Conservation (phyloP, 108 stramenopile species). For the Skeletonema costatum region DNA sequence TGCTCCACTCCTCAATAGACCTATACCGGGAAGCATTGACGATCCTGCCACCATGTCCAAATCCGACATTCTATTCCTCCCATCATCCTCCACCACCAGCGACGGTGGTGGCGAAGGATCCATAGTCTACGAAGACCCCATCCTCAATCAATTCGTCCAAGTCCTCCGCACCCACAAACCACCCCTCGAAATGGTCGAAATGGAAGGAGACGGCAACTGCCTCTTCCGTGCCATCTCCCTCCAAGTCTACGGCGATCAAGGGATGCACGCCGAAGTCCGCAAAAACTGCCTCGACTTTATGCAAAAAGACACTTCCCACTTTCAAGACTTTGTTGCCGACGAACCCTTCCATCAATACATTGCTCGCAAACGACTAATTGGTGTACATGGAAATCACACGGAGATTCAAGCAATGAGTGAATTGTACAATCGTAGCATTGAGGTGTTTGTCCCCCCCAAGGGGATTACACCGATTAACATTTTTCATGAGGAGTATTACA, state of each 20-base stretch:
- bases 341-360: constrained; percentile 81
- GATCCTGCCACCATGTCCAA: constrained; percentile 20
- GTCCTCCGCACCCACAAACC: constrained; percentile 24
- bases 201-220: constrained; percentile 97
- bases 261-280: constrained; percentile 85
- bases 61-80: background rate
- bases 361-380: constrained; percentile 72
- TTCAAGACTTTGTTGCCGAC: constrained; percentile 81
- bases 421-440: constrained; percentile 92
- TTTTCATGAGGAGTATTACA: constrained; percentile 77
- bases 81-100: background rate
- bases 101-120: background rate
- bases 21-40: constrained; percentile 2
- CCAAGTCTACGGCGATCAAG: constrained; percentile 94
- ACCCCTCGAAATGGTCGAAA: constrained; percentile 62
- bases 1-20: constrained; percentile 10
- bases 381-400: constrained; percentile 95
- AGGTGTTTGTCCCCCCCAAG: constrained; percentile 82
- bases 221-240: constrained; percentile 93
- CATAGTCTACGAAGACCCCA: background rate
- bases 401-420: constrained; percentile 97
- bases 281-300: constrained; percentile 91
- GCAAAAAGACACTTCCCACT: constrained; percentile 69
- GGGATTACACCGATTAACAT: constrained; percentile 80
- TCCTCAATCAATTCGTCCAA: background rate